These are phyloP conservation scores for Priceomyces carsonii DNA, from an alignment of 805 yeast species.

Conservation along the genomic window DNA sequence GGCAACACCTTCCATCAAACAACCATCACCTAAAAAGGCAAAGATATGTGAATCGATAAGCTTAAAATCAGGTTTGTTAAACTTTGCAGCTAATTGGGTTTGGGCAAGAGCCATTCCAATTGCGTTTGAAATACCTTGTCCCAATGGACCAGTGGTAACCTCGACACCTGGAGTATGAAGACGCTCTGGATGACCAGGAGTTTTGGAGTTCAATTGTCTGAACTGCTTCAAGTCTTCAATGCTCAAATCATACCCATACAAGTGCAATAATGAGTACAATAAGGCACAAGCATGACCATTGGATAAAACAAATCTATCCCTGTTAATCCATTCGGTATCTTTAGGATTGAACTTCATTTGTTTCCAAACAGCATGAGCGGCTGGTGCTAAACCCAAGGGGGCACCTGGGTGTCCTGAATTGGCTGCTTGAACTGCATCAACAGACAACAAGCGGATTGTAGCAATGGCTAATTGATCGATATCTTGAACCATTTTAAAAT, in stretches of 20 bases:
- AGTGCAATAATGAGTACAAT: constrained; percentile 79
- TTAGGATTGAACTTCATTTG: constrained; percentile 85
- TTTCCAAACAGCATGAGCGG: constrained; percentile 85
- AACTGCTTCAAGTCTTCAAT: constrained; percentile 87
- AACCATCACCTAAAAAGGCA: constrained; percentile 92
- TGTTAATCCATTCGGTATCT: constrained; percentile 89
- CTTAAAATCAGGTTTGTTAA: constrained; percentile 81
- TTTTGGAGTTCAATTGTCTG: constrained; percentile 86
- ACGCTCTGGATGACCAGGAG: constrained; percentile 97
- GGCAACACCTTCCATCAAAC: constrained; percentile 97
- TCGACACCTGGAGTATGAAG: constrained; percentile 86
- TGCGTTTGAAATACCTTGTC: constrained; percentile 96
- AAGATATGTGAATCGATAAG: constrained; percentile 77
- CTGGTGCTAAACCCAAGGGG: constrained; percentile 96
- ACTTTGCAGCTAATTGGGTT: constrained; percentile 86
- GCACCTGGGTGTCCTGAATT: constrained; percentile 99
- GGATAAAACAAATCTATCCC: constrained; percentile 92
- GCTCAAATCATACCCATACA: constrained; percentile 78
- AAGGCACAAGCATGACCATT: constrained; percentile 97
- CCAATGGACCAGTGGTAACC: constrained; percentile 98
- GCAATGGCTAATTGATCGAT: constrained; percentile 75
- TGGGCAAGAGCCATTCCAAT: constrained; percentile 97
- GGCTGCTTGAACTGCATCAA: constrained; percentile 84
- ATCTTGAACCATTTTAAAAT: constrained; percentile 7
- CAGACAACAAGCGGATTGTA: constrained; percentile 87